Evolutionary conservation across 805 yeast species (phyloP), one percentile per base, ranked within the genome.

Genomic region (Starmerella khaoyaiensis): DNA sequence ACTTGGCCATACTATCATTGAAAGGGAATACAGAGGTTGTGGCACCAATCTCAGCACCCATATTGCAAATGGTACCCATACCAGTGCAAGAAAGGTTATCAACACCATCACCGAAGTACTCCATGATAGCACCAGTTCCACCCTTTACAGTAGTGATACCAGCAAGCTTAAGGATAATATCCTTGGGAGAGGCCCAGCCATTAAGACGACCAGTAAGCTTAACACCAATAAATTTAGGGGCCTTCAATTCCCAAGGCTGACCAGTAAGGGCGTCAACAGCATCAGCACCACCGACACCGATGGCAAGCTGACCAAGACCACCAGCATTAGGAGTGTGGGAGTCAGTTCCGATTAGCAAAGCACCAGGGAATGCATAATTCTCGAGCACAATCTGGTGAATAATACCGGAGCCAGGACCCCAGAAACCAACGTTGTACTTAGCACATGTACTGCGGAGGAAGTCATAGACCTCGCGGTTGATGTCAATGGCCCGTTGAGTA

Each of bases 11-110:
- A 48, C 87, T 78, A 57, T 76, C 72, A 70, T 82, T 84, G 81
- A 71, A 84, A 61, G 97, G 97, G 93, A 86, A 86, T 44, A 81
- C 82, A 33, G 96, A 86, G 40, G 97, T 86, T 46, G 97, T 86
- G 44, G 96, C 96, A 67, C 97, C 97, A 52, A 86, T 84, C 67
- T 86, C 97, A 51, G 97, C 97, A 71, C 97, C 97, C 97, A 86
- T 86, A 65, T 86, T 86, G 73, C 97, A 86, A 66, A 86, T 86
- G 54, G 97, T 86, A 60, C 93, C 97, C 97, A 86, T 86, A 72
- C 97, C 97, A 36, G 97, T 87, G 65, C 94, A 83, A 35, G 94
- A 80, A 62, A 86, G 77, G 42, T 87, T 71, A 55, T 79, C 73
- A 39, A 86, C 86, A 71, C 97, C 97, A 38, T 77, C 84, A 62